These are phyloP conservation scores for Desmodesmus armatus DNA, from an alignment of 139 green algal genomes.

Conservation along the genomic window DNA sequence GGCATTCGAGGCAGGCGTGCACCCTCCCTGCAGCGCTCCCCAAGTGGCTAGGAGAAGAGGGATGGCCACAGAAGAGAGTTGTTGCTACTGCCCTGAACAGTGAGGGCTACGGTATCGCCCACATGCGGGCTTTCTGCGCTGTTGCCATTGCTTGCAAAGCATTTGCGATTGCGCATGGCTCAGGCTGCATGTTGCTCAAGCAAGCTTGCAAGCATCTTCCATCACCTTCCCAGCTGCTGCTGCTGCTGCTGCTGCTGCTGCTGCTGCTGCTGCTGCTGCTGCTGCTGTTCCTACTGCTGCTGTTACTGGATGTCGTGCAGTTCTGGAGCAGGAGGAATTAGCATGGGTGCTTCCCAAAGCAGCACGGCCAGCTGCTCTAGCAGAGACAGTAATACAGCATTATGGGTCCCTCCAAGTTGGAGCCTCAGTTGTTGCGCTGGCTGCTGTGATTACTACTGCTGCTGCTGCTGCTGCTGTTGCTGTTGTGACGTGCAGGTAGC, in stretches of 20 bases:
- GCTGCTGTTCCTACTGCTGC: not conserved
- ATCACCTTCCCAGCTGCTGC: no score
- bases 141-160: no score
- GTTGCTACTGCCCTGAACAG: no score
- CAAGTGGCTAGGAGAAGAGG: no score
- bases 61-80: no score
- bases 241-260: conserved; percentile 1
- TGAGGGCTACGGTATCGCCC: no score
- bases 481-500: not conserved
- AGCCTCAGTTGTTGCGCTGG: not conserved
- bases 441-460: not conserved
- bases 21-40: no score
- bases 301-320: not conserved
- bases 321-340: not conserved
- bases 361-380: not conserved
- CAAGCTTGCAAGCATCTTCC: no score
- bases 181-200: no score
- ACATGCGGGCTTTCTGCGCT: no score
- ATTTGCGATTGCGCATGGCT: no score
- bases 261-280: not conserved
- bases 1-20: not conserved
- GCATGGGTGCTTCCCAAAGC: not conserved
- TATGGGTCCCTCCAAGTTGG: no score
- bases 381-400: not conserved
- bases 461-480: not conserved